These are phyloP conservation scores for Euphorbia tirucalli DNA, from an alignment of 345 rosid species.

Conservation along the genomic window DNA sequence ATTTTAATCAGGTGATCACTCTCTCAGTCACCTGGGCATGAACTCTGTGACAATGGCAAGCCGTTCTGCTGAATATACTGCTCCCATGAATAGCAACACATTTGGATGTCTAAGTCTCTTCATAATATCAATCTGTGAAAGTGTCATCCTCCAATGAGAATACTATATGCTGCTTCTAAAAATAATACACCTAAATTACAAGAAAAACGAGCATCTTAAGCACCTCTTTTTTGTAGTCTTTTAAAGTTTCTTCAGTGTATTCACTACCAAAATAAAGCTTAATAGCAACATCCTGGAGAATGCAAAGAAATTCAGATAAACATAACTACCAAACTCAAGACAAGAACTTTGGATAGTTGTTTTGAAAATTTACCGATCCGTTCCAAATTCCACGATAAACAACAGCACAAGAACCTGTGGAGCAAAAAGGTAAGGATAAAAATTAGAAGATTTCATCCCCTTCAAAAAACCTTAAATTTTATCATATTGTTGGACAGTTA, in stretches of 20 bases:
- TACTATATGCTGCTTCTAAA: not conserved
- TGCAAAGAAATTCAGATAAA: slow-evolving; percentile 12
- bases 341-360: slow-evolving; percentile 1
- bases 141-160: not conserved
- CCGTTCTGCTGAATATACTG: slow-evolving; percentile 65
- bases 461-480: not conserved
- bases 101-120: slow-evolving; percentile 88
- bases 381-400: slow-evolving; percentile 78
- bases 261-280: slow-evolving; percentile 70
- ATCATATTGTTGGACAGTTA: not conserved
- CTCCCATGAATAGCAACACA: slow-evolving; percentile 92
- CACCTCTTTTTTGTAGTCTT: slow-evolving; percentile 84
- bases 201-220: slow-evolving; percentile 6
- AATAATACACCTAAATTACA: not conserved
- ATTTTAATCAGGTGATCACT: not conserved
- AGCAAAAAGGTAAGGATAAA: not conserved
- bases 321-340: not conserved
- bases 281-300: slow-evolving; percentile 75
- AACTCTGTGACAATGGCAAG: slow-evolving; percentile 84
- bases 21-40: slow-evolving; percentile 60
- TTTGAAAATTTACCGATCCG: slow-evolving; percentile 58
- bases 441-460: not conserved
- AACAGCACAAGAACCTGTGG: slow-evolving; percentile 68
- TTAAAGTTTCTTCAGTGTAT: slow-evolving; percentile 50
- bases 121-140: slow-evolving; percentile 66